A percentile compares a stretch with the other conserved stretches of the same genome.
These are phyloP conservation scores for Fusarium pseudonygamai DNA, from an alignment of 2,329 filamentous ascomycete genomes.

Conservation along the genomic window DNA sequence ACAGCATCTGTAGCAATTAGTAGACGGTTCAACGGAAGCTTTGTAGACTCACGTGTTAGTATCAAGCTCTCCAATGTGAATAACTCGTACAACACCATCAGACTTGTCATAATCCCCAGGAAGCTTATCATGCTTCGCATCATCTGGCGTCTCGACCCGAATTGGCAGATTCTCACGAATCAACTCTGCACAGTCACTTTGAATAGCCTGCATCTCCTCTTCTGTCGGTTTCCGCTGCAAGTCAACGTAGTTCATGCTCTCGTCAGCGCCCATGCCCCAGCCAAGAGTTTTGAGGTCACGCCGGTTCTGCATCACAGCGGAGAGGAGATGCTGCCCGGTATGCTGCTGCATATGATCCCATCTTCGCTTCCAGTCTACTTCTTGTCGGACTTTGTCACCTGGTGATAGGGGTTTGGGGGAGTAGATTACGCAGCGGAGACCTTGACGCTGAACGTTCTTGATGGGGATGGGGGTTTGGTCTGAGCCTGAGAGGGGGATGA, in stretches of 20 bases:
- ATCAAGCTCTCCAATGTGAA: constrained; percentile 45
- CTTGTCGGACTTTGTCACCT: constrained; percentile 38
- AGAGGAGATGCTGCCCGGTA: constrained; percentile 47
- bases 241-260: constrained; percentile 46
- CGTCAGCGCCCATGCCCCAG: constrained; percentile 45
- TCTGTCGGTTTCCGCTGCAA: constrained; percentile 41
- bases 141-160: constrained; percentile 38
- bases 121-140: constrained; percentile 37
- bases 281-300: constrained; percentile 42
- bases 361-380: constrained; percentile 43
- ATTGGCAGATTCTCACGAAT: constrained; percentile 41
- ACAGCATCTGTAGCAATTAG: constrained; percentile 38
- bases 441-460: constrained; percentile 41
- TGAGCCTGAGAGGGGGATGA: constrained; percentile 18
- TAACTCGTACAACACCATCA: constrained; percentile 43
- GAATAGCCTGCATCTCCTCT: constrained; percentile 40
- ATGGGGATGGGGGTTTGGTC: constrained; percentile 30
- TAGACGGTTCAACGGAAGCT: rapidly evolving
- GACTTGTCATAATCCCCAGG: constrained; percentile 46
- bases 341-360: constrained; percentile 50
- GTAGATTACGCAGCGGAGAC: constrained; percentile 40
- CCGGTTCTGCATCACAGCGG: constrained; percentile 43
- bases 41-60: constrained; percentile 39
- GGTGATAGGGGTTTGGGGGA: constrained; percentile 29
- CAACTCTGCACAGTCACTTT: constrained; percentile 38